A percentile compares a stretch with the other conserved stretches of the same genome.
Evolutionary conservation across 106 monocot species (phyloP).

Genomic region (Posidonia australis): DNA sequence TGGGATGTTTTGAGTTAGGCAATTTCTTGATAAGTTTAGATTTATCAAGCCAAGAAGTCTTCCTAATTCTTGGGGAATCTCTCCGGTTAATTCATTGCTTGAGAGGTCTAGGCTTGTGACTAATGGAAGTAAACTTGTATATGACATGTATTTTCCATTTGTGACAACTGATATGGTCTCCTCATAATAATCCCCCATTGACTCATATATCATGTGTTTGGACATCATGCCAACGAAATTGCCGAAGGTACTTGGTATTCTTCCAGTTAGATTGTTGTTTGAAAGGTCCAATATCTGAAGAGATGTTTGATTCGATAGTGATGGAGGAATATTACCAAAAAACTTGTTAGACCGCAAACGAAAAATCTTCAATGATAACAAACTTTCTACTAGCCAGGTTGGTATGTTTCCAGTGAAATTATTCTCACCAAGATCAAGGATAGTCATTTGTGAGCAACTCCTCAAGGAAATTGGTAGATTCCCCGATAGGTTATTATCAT

Average conservation of each 20-base stretch:
- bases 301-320: background rate
- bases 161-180: background rate
- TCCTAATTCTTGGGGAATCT: slow-evolving; percentile 15
- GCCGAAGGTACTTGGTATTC: background rate
- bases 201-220: background rate
- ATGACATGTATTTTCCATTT: background rate
- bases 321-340: background rate
- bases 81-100: slow-evolving; percentile 11
- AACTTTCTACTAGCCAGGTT: background rate
- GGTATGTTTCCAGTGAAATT: background rate
- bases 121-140: background rate
- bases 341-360: background rate
- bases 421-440: too few species aligned
- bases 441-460: too few species aligned
- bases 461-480: too few species aligned
- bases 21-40: slow-evolving; percentile 27
- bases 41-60: slow-evolving; percentile 1
- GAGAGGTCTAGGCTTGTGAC: slow-evolving; percentile 21
- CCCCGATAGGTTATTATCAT: background rate
- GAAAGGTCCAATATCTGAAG: background rate
- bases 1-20: slow-evolving; percentile 8
- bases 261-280: background rate
- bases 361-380: background rate
- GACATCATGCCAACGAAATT: slow-evolving; percentile 17
- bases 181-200: background rate